Base-by-base conservation (phyloP, 257 asterid genomes). In the Solanum ossicruentum region DNA sequence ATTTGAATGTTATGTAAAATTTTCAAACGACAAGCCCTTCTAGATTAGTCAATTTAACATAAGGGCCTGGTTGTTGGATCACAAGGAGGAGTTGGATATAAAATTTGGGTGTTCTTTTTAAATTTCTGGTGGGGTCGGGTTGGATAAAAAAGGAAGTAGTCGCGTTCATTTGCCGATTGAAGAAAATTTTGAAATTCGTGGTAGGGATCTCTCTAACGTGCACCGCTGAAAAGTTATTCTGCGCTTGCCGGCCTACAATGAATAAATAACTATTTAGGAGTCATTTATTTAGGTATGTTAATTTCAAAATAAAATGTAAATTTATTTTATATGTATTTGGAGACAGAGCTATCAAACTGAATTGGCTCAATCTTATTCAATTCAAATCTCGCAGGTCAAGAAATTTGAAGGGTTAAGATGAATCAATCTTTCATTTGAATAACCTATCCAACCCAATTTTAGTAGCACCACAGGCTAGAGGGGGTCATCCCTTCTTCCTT, bases 161-260 rank as follows among this genome's bases (percentile, higher is more conserved):
- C 89, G 84, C 89, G 88, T 12, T 83, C 82, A 1, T 55, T 21
- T n/a, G 86, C 32, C 71, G 47, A 54, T 77, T 28, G 41, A 12
- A 55, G 82, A 81, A 49, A 55, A 80, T 10, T 89, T 91, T 91
- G 93, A 88, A 91, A 87, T 83, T 49, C 70, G 78, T 41, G 51
- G 85, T 87, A 69, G 86, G 83, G 90, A 66, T 80, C 60, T 45
- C 45, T 81, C 89, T 88, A 89, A 90, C 91, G 89, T 90, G 90
- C 92, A 88, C 91, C 86, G 84, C 84, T 67, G 71, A 80, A 84
- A 92, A 54, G 21, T 36, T 58, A 56, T 81, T 56, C 21, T 81
- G 71, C 71, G n/a, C 54, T 32, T 41, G 83, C 86, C 52, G 77
- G 84, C 81, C 70, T 9, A 65, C 17, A 60, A 28, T 28, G 32